Evolutionary conservation across 371 early-diverging fungal species (phyloP).

Genomic region (Mucor ambiguus): DNA sequence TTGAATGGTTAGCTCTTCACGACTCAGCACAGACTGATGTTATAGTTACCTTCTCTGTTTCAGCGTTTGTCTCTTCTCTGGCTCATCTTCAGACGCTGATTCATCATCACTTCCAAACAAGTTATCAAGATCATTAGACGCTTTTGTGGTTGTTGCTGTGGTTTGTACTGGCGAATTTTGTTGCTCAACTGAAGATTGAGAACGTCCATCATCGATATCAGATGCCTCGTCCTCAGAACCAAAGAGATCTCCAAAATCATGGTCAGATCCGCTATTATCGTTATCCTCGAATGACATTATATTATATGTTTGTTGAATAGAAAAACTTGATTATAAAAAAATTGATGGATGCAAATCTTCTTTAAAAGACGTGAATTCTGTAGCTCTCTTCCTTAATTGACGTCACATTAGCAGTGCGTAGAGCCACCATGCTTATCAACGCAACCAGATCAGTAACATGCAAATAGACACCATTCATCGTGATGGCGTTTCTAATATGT

Average conservation of each 20-base stretch:
- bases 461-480: background rate
- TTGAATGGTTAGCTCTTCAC: background rate
- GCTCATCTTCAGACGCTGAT: slow-evolving; percentile 49
- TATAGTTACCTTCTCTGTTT: slow-evolving; percentile 60
- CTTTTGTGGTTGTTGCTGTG: background rate
- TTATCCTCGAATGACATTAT: slow-evolving; percentile 19
- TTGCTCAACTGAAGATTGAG: slow-evolving; percentile 30
- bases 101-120: slow-evolving; percentile 46
- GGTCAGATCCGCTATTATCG: slow-evolving; percentile 23
- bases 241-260: slow-evolving; percentile 48
- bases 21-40: background rate
- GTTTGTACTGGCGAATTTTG: slow-evolving; percentile 5
- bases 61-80: slow-evolving; percentile 45
- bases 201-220: slow-evolving; percentile 44
- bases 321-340: slow-evolving; percentile 5
- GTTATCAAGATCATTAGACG: slow-evolving; percentile 21
- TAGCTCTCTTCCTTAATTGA: background rate
- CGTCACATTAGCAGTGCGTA: background rate
- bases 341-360: background rate
- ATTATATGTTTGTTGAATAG: background rate
- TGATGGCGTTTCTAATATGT: too few species aligned
- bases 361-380: background rate
- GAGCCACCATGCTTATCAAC: too few species aligned
- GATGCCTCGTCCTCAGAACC: slow-evolving; percentile 55
- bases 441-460: background rate